A percentile compares a stretch with the other conserved stretches of the same genome.
These are phyloP conservation scores for Curvularia eragrostidis DNA, from an alignment of 2,329 filamentous ascomycete genomes.

Conservation along the genomic window DNA sequence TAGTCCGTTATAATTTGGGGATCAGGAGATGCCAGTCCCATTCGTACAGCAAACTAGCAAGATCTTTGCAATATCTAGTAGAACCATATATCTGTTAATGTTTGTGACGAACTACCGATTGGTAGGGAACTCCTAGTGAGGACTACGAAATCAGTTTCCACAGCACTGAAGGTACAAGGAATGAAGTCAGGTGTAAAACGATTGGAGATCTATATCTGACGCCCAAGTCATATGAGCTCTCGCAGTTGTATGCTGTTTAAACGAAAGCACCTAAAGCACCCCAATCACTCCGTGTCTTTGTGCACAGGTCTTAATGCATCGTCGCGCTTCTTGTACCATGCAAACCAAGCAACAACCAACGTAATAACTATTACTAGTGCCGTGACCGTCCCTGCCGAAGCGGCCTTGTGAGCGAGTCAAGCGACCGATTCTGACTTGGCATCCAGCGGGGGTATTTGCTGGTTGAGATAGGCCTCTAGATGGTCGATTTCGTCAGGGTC, in stretches of 20 bases:
- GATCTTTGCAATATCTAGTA: neutral
- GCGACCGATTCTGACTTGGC: conserved; percentile 42
- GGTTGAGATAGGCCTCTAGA: conserved; percentile 69
- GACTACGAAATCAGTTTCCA: neutral
- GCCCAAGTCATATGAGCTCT: neutral
- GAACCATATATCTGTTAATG: neutral
- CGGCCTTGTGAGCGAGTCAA: conserved; percentile 34
- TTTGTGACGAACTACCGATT: neutral
- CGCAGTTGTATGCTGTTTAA: neutral
- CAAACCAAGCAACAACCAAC: conserved; percentile 35
- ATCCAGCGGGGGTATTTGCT: conserved; percentile 58
- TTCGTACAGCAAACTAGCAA: neutral
- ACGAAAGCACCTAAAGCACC: neutral
- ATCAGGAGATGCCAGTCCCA: neutral
- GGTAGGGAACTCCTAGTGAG: neutral
- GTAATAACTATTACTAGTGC: conserved; percentile 34
- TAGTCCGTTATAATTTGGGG: neutral
- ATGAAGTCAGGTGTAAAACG: neutral
- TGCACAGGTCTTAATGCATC: neutral
- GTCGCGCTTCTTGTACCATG: conserved; percentile 32
- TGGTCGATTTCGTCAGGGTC: conserved; percentile 81
- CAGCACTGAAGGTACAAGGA: neutral
- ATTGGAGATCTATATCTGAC: neutral
- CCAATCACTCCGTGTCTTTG: neutral
- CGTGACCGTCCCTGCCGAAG: conserved; percentile 26